Conservation (phyloP, 1,139 yeast species). For the Debaryomyces psychrophilus region DNA sequence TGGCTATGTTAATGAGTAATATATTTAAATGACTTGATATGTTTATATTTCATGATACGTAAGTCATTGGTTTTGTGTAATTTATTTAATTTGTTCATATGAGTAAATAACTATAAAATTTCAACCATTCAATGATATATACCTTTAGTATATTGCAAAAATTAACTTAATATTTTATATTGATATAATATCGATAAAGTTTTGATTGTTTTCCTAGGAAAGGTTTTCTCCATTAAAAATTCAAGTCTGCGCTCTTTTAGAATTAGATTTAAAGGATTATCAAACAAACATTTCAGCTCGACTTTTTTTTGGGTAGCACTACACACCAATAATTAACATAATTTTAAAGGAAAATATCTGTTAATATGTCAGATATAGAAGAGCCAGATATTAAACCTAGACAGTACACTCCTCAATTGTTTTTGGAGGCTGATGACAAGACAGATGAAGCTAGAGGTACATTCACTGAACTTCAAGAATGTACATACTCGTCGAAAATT, state of each 20-base stretch:
- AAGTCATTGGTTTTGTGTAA: conserved; percentile 13
- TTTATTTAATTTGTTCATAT: conserved; percentile 1
- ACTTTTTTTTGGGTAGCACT: not conserved
- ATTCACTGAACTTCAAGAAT: conserved; percentile 58
- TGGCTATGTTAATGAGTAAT: conserved; percentile 21
- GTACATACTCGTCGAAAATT: conserved; percentile 60
- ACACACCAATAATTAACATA: not conserved
- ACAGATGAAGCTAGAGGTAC: conserved; percentile 70
- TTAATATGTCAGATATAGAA: conserved; percentile 15
- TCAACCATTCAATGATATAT: conserved; percentile 4
- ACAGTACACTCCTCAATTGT: conserved; percentile 34
- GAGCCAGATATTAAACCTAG: conserved; percentile 12
- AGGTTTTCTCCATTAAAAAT: not conserved
- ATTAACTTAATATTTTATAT: not conserved
- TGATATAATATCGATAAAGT: not conserved
- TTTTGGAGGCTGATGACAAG: conserved; percentile 54
- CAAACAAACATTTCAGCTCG: not conserved
- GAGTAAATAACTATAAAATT: conserved; percentile 5
- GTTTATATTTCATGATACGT: not conserved
- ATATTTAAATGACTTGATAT: conserved; percentile 13
- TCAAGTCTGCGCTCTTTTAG: not conserved
- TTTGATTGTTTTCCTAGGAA: not conserved
- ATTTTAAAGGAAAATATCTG: not conserved
- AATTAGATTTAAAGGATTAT: not conserved
- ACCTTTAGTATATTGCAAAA: not conserved